Conservation (phyloP, 495 filamentous ascomycete genomes). For the Cryomyces minteri region DNA sequence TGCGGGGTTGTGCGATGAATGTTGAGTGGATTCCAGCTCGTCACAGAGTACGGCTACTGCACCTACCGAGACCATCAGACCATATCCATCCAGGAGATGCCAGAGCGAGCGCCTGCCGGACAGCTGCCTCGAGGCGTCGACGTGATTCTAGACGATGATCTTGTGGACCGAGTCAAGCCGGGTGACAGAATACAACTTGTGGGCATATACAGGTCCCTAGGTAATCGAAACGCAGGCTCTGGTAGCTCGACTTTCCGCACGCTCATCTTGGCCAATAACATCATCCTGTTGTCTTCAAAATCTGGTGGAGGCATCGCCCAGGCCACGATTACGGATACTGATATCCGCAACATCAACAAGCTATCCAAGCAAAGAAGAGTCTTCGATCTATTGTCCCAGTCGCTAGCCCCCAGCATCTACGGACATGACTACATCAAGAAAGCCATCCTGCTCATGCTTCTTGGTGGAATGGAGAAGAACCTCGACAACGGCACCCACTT, state of each 20-base stretch:
- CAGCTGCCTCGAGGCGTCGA: constrained; percentile 95
- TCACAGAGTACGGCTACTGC: constrained; percentile 90
- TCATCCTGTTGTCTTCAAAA: constrained; percentile 90
- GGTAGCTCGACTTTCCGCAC: constrained; percentile 88
- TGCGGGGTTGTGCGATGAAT: neutral
- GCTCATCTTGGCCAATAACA: constrained; percentile 80
- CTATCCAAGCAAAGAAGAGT: constrained; percentile 88
- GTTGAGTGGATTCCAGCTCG: constrained; percentile 29
- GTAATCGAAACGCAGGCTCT: constrained; percentile 77
- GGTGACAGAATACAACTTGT: constrained; percentile 93
- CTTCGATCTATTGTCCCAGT: constrained; percentile 87
- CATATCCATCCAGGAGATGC: constrained; percentile 99
- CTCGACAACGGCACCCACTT: constrained; percentile 95
- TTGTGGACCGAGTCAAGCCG: constrained; percentile 89
- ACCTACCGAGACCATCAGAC: constrained; percentile 95
- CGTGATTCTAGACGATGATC: constrained; percentile 90
- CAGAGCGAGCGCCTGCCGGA: constrained; percentile 85
- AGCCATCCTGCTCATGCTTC: constrained; percentile 87
- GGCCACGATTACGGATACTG: constrained; percentile 85
- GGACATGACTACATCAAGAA: constrained; percentile 98
- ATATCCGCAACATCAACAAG: constrained; percentile 98
- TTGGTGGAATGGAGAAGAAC: constrained; percentile 99
- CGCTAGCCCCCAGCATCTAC: constrained; percentile 92
- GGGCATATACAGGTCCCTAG: constrained; percentile 80
- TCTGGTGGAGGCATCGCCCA: constrained; percentile 87